Evolutionary conservation across 106 monocot species (phyloP).

Genomic region (Amphibolis antarctica): DNA sequence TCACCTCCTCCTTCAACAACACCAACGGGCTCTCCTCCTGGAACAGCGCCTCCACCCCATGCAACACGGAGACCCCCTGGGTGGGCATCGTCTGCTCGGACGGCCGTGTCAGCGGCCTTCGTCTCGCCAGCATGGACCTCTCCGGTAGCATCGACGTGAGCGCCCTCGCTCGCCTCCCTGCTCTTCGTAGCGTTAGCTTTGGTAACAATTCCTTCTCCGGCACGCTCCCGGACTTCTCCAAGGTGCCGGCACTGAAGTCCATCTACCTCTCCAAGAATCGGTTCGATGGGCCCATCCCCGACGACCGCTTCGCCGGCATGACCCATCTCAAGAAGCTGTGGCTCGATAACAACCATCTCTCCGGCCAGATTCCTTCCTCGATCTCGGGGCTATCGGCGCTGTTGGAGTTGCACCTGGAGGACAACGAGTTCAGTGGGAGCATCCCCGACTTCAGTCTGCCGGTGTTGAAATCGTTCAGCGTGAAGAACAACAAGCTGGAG

Average conservation of each 20-base stretch:
- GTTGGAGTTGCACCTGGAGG: slow-evolving; percentile 50
- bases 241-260: slow-evolving; percentile 34
- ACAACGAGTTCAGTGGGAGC: slow-evolving; percentile 44
- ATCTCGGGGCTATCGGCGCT: slow-evolving; percentile 23
- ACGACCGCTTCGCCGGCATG: slow-evolving; percentile 33
- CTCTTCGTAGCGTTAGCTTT: slow-evolving; percentile 49
- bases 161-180: slow-evolving; percentile 30
- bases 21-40: slow-evolving; percentile 36
- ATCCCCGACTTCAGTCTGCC: slow-evolving; percentile 25
- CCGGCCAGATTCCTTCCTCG: slow-evolving; percentile 45
- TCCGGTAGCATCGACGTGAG: slow-evolving; percentile 38
- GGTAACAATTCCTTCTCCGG: slow-evolving; percentile 49
- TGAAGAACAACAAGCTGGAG: slow-evolving; percentile 41
- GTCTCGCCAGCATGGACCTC: slow-evolving; percentile 30
- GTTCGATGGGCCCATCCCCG: slow-evolving; percentile 44
- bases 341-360: slow-evolving; percentile 39
- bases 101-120: slow-evolving; percentile 37
- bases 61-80: slow-evolving; percentile 28
- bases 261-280: slow-evolving; percentile 49
- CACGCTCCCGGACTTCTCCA: slow-evolving; percentile 38
- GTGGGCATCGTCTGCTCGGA: slow-evolving; percentile 41
- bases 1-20: slow-evolving; percentile 38
- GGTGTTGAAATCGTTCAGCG: slow-evolving; percentile 29
- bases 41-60: slow-evolving; percentile 17
- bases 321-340: slow-evolving; percentile 56